Conservation (phyloP, 2,329 filamentous ascomycete genomes). For the Colletotrichum sojae region DNA sequence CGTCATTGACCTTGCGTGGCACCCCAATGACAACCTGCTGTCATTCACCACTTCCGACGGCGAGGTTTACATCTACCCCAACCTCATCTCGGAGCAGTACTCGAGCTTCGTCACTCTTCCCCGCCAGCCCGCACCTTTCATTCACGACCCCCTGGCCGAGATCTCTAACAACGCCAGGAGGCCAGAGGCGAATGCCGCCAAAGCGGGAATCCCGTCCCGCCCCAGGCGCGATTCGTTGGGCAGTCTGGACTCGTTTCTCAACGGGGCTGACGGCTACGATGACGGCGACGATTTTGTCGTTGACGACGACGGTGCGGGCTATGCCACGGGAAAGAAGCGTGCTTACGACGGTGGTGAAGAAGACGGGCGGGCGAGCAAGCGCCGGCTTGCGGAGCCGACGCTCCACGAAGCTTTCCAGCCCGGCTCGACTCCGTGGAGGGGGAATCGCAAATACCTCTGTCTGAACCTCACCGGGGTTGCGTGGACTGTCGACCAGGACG, state of each 20-base stretch:
- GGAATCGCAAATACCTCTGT: conserved; percentile 92
- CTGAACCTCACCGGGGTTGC: conserved; percentile 95
- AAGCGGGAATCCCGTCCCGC: conserved; percentile 42
- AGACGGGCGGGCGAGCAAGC: conserved; percentile 62
- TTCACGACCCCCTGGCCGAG: conserved; percentile 83
- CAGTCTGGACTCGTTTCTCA: conserved; percentile 87
- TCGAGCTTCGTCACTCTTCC: conserved; percentile 69
- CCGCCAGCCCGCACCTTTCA: conserved; percentile 85
- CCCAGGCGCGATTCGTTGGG: conserved; percentile 76
- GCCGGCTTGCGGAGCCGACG: conserved; percentile 69
- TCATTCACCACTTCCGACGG: conserved; percentile 95
- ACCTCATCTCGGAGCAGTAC: conserved; percentile 74
- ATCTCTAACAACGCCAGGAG: conserved; percentile 75
- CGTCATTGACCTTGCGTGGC: conserved; percentile 90
- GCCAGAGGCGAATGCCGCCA: conserved; percentile 51
- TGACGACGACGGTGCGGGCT: conserved; percentile 95
- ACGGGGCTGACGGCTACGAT: conserved; percentile 65
- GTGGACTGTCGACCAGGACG: conserved; percentile 97
- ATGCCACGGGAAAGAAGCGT: conserved; percentile 74
- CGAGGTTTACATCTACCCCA: conserved; percentile 90
- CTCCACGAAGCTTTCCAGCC: conserved; percentile 92
- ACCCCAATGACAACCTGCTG: conserved; percentile 87
- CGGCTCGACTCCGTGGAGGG: conserved; percentile 95
- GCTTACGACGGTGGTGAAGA: conserved; percentile 65
- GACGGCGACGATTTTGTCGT: conserved; percentile 87